A percentile compares a stretch with the other conserved stretches of the same genome.
Conservation (phyloP, 192 early-diverging fungal genomes). For the Coemansia biformis region DNA sequence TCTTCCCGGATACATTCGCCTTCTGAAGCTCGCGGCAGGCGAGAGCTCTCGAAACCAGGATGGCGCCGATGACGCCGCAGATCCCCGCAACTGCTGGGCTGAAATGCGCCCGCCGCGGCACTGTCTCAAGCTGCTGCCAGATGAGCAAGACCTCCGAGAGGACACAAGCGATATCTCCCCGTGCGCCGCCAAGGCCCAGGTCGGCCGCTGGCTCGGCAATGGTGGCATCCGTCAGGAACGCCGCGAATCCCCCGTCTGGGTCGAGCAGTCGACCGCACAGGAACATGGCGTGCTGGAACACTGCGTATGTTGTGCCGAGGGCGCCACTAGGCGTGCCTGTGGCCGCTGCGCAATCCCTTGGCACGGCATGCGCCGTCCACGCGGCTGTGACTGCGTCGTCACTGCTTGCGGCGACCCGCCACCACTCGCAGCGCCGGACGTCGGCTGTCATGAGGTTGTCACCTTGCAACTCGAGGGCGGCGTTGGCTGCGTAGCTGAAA, state of each 20-base stretch:
- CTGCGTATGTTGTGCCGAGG: no score
- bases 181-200: background rate
- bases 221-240: background rate
- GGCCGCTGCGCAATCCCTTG: no score
- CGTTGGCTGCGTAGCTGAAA: slow-evolving; percentile 3
- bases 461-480: background rate
- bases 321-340: no score
- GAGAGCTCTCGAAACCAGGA: slow-evolving; percentile 13
- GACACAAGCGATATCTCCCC: background rate
- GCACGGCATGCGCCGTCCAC: background rate
- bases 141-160: slow-evolving; percentile 10
- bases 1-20: slow-evolving; percentile 1
- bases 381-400: background rate
- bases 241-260: slow-evolving; percentile 3
- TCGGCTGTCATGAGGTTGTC: slow-evolving; percentile 5
- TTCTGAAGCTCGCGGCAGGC: slow-evolving; percentile 7
- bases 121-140: slow-evolving; percentile 18
- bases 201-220: background rate
- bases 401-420: background rate
- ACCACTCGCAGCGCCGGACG: slow-evolving; percentile 23
- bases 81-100: slow-evolving; percentile 15
- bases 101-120: slow-evolving; percentile 11
- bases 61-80: slow-evolving; percentile 12
- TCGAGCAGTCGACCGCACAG: slow-evolving; percentile 18
- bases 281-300: slow-evolving; percentile 15